These are phyloP conservation scores for Magnusiomyces starmeri DNA, from an alignment of 1,139 yeast species.

Conservation along the genomic window DNA sequence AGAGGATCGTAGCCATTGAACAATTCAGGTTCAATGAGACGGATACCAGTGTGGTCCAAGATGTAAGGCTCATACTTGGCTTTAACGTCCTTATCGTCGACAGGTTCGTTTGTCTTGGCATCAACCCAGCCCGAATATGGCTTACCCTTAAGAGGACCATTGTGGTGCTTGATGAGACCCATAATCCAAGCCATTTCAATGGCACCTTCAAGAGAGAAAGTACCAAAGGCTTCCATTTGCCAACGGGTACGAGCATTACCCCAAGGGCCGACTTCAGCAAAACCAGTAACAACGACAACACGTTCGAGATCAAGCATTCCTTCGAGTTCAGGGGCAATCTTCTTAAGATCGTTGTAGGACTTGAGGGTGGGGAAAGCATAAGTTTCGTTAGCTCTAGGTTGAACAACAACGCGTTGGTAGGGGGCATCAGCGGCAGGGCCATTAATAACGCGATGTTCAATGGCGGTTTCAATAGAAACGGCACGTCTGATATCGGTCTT, in stretches of 20 bases:
- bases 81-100: slow-evolving; percentile 91
- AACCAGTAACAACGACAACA: slow-evolving; percentile 92
- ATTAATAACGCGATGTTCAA: slow-evolving; percentile 86
- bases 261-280: slow-evolving; percentile 99
- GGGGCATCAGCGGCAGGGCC: slow-evolving; percentile 89
- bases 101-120: slow-evolving; percentile 85
- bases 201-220: slow-evolving; percentile 96
- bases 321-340: slow-evolving; percentile 62
- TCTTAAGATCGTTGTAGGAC: slow-evolving; percentile 65
- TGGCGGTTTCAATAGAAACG: slow-evolving; percentile 84
- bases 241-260: slow-evolving; percentile 98
- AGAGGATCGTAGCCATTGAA: slow-evolving; percentile 91
- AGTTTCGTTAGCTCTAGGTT: slow-evolving; percentile 93
- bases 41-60: slow-evolving; percentile 90
- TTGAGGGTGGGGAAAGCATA: slow-evolving; percentile 88
- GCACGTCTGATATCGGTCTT: slow-evolving; percentile 92
- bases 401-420: slow-evolving; percentile 63
- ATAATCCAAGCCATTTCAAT: slow-evolving; percentile 99
- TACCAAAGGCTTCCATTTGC: slow-evolving; percentile 97
- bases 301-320: slow-evolving; percentile 89
- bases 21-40: slow-evolving; percentile 92
- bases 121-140: slow-evolving; percentile 96
- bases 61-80: slow-evolving; percentile 81
- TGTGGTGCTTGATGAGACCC: slow-evolving; percentile 93
- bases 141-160: slow-evolving; percentile 84